A percentile compares a stretch with the other conserved stretches of the same genome.
Evolutionary conservation across 208 protist species (phyloP).

Genomic region (Trypanosoma cruzi): DNA sequence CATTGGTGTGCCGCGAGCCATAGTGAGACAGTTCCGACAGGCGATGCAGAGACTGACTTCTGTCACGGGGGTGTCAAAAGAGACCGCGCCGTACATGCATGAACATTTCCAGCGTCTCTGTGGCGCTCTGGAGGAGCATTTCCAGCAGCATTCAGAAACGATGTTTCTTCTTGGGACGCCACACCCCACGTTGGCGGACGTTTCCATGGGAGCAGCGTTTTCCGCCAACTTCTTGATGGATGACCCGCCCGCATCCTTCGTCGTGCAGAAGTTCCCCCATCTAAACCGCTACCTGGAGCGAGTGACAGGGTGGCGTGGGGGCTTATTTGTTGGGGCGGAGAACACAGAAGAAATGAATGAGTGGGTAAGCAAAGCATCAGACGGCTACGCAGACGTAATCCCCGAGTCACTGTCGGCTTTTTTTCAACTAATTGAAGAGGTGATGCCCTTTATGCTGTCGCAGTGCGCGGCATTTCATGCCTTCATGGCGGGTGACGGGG

Average conservation of each 20-base stretch:
- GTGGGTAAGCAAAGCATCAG: not conserved
- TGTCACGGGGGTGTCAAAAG: conserved; percentile 59
- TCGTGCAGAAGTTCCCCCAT: conserved; percentile 65
- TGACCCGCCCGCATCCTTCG: conserved; percentile 63
- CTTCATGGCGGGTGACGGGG: conserved; percentile 74
- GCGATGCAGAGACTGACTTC: conserved; percentile 57
- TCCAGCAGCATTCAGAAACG: conserved; percentile 38
- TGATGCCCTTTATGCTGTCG: conserved; percentile 86
- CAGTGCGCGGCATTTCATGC: conserved; percentile 82
- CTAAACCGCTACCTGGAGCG: conserved; percentile 73
- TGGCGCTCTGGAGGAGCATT: conserved; percentile 66
- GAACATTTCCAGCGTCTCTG: conserved; percentile 86
- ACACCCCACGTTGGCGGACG: conserved; percentile 84
- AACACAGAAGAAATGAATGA: conserved; percentile 8
- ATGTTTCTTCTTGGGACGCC: conserved; percentile 78
- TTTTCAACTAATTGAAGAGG: conserved; percentile 73
- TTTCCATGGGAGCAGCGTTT: conserved; percentile 75
- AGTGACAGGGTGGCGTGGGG: conserved; percentile 79
- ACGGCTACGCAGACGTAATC: conserved; percentile 64
- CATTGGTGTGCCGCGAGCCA: conserved; percentile 39
- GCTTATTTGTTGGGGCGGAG: conserved; percentile 15
- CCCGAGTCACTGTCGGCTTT: conserved; percentile 70
- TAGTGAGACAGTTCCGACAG: conserved; percentile 49
- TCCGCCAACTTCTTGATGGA: conserved; percentile 80
- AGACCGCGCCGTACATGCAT: conserved; percentile 71